Evolutionary conservation across 163 green algal species (phyloP).

Genomic region (Scenedesmus sp.): DNA sequence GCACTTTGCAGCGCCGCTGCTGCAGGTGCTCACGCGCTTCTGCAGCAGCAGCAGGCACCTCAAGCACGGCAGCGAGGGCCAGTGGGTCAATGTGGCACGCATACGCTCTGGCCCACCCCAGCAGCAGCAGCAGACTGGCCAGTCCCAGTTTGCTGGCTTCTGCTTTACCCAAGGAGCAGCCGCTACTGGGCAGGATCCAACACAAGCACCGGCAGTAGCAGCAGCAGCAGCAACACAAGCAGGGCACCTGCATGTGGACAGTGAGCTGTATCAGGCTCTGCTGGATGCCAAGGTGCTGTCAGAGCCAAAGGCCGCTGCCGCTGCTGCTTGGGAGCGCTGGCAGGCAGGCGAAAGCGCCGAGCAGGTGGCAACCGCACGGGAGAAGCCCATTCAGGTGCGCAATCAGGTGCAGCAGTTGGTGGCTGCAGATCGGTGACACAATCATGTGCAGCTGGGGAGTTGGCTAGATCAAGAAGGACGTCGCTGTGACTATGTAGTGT

Average conservation of each 20-base stretch:
- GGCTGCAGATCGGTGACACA: background rate
- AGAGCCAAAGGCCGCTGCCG: conserved; percentile 43
- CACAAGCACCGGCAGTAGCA: background rate
- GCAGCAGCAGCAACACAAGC: background rate
- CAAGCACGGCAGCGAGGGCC: conserved; percentile 21
- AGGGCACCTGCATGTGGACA: background rate
- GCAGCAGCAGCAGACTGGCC: conserved; percentile 14
- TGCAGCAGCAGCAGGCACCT: conserved; percentile 29
- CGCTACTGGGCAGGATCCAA: background rate
- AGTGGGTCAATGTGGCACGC: conserved; percentile 22
- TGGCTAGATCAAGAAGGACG: too few relatives aligned
- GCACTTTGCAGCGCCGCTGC: conserved; percentile 29
- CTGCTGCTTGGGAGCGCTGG: conserved; percentile 19
- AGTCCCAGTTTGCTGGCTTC: background rate
- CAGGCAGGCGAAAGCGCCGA: background rate
- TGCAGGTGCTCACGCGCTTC: conserved; percentile 34
- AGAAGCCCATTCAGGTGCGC: conserved; percentile 41
- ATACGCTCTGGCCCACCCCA: conserved; percentile 2
- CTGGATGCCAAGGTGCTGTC: conserved; percentile 36
- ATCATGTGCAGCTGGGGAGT: too few relatives aligned
- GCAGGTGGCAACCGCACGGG: conserved; percentile 8
- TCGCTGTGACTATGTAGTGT: too few relatives aligned
- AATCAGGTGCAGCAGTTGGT: background rate
- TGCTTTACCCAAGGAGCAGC: background rate
- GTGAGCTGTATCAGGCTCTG: background rate